These are phyloP conservation scores for Diphasiastrum complanatum DNA, from an alignment of 83 land plant genomes.

Conservation along the genomic window DNA sequence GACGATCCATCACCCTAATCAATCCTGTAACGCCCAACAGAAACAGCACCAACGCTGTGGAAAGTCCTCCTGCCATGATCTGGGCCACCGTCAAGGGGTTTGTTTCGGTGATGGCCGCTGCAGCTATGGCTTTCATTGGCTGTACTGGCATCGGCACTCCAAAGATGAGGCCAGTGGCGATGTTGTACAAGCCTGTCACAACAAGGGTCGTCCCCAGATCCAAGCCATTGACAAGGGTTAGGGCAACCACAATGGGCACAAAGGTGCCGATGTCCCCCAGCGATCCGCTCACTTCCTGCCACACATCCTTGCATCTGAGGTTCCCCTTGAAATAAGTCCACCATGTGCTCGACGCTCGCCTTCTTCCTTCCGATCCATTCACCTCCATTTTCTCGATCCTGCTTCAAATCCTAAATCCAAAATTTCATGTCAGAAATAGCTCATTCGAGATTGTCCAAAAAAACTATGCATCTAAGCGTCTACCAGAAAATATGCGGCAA, in stretches of 20 bases:
- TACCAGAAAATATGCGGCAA: no score
- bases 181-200: slow-evolving; percentile 73
- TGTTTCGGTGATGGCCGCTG: slow-evolving; percentile 52
- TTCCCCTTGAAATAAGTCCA: no score
- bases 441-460: no score
- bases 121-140: slow-evolving; percentile 91
- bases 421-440: no score
- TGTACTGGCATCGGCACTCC: slow-evolving; percentile 98
- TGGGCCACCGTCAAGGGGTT: slow-evolving; percentile 51
- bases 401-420: no score
- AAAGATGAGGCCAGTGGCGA: slow-evolving; percentile 61
- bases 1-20: slow-evolving; percentile 45
- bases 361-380: no score
- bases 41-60: slow-evolving; percentile 38
- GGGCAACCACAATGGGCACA: slow-evolving; percentile 69
- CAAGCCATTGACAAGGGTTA: slow-evolving; percentile 56
- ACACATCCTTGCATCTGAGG: no score
- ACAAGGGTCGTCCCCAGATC: slow-evolving; percentile 75
- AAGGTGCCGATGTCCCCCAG: slow-evolving; percentile 85
- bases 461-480: no score
- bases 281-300: slow-evolving; percentile 69
- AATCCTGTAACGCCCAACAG: slow-evolving; percentile 64
- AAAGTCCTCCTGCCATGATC: slow-evolving; percentile 85
- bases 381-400: no score
- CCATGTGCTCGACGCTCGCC: no score